phyloP scores from a whole-genome alignment of 768 basidiomycete species.

The Wakefieldia striispora region DNA sequence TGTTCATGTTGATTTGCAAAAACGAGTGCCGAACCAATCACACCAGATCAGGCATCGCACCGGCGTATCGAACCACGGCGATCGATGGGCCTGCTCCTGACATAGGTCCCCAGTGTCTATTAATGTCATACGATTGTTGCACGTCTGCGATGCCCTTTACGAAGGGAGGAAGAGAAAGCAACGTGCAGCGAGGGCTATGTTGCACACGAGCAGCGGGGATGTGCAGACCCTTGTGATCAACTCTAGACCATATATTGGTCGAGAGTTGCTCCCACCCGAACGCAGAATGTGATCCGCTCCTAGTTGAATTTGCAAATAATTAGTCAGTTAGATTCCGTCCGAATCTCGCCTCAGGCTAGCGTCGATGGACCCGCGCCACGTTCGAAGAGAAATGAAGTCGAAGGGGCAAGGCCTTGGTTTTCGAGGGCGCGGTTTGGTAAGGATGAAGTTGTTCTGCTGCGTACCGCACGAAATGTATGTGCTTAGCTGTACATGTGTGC shows the following conservation, averaged over 20 bases:
- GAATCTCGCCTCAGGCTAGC: too few species aligned
- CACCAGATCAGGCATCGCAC: background rate
- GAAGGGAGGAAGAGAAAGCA: too few species aligned
- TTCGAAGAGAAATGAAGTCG: background rate
- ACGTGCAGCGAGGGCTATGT: background rate
- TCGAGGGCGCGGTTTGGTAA: constrained; percentile 29
- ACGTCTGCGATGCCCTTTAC: background rate
- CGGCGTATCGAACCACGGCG: background rate
- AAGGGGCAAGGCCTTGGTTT: background rate
- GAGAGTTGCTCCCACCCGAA: background rate
- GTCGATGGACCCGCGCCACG: constrained; percentile 1
- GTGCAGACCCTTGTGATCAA: background rate
- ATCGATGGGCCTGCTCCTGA: background rate
- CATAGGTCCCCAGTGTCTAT: constrained; percentile 2
- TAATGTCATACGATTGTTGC: constrained; percentile 6
- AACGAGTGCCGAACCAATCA: background rate
- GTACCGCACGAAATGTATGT: constrained; percentile 5
- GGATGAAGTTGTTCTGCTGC: constrained; percentile 6
- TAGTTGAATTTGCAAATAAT: constrained; percentile 2
- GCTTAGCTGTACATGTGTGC: constrained; percentile 21
- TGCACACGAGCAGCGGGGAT: constrained; percentile 1
- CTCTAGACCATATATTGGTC: too few species aligned
- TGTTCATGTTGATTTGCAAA: background rate
- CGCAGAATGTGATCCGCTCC: constrained; percentile 10
- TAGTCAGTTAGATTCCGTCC: too few species aligned